phyloP scores from a whole-genome alignment of 140 eudicot species.

The Bidens hawaiensis region DNA sequence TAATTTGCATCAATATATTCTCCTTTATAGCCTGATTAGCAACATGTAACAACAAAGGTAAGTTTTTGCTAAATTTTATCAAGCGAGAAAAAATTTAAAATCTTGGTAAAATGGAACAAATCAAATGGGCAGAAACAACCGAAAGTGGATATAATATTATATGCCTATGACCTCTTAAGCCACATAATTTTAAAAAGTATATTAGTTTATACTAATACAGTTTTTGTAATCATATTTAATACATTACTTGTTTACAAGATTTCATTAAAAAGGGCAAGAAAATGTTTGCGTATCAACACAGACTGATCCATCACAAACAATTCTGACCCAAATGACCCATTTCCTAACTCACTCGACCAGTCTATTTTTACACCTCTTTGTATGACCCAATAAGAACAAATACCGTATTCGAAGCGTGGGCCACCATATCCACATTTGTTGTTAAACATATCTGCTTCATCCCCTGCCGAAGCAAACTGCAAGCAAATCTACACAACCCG shows the following conservation, averaged over 20 bases:
- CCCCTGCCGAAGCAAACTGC: slow-evolving; percentile 95
- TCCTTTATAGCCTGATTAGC: slow-evolving; percentile 65
- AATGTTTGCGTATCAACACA: neutral
- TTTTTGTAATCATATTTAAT: neutral
- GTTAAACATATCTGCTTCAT: slow-evolving; percentile 89
- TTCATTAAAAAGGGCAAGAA: neutral
- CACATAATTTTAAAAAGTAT: neutral
- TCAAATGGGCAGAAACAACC: neutral
- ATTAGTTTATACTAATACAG: neutral
- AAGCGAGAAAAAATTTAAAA: neutral
- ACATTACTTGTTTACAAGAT: neutral
- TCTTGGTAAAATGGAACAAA: neutral
- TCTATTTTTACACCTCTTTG: neutral
- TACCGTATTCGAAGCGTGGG: slow-evolving; percentile 59
- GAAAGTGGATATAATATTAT: neutral
- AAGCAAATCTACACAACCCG: slow-evolving; percentile 59
- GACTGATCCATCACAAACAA: neutral
- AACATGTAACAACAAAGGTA: slow-evolving; percentile 14
- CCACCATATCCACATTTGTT: slow-evolving; percentile 42
- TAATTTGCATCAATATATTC: slow-evolving; percentile 72
- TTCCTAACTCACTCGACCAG: neutral
- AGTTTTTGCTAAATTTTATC: neutral
- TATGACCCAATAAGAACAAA: neutral
- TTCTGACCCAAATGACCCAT: neutral
- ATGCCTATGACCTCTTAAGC: neutral